Evolutionary conservation across 2,329 filamentous ascomycete genomes (phyloP), one percentile per base, ranked within the genome.

Genomic region (Calonectria pseudoreteaudii): DNA sequence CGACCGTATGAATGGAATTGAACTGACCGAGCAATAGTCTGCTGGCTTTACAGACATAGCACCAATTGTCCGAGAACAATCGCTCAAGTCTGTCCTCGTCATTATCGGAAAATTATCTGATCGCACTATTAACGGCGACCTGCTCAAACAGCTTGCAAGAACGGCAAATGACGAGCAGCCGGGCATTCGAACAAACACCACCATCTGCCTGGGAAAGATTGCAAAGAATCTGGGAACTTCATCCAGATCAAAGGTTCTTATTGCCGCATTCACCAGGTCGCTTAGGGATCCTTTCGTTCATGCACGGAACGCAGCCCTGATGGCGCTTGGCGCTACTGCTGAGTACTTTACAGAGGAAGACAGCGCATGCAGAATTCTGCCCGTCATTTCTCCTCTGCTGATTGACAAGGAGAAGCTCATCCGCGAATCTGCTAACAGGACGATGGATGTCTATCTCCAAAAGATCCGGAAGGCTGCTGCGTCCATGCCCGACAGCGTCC

Each of bases 141-240:
- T 99, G 14, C 87, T 99, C 28, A 94, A 94, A 79, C 94, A 98
- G 81, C 89, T 99, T 34, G 97, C 97, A 53, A 98, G 98, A 84
- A 98, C 96, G 1, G 95, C 97, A 58, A 99, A 98, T 80, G 97
- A 99, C 76, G 97, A 98, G 80, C 96, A 99, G 81, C 95, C 97
- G 1, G 97, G 97, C 0, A 99, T 99, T 77, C 92, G 97, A 75
- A 99, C 97, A 11, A 99, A 99, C 83, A 99, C 97, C 0, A 99
- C 97, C 1, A 99, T 99, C 70, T 98, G 96, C 82, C 86, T 99
- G 0, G 97, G 97, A 28, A 98, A 98, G 82, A 98, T 99, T 79
- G 96, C 97, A 18, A 96, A 95, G 79, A 94, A 98, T 80, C 88
- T 99, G 1, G 95, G 95, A 2, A 88, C 90, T 2, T 89, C 94